phyloP scores from a whole-genome alignment of 2,329 filamentous ascomycete genomes.

The Aspergillus nomiae region DNA sequence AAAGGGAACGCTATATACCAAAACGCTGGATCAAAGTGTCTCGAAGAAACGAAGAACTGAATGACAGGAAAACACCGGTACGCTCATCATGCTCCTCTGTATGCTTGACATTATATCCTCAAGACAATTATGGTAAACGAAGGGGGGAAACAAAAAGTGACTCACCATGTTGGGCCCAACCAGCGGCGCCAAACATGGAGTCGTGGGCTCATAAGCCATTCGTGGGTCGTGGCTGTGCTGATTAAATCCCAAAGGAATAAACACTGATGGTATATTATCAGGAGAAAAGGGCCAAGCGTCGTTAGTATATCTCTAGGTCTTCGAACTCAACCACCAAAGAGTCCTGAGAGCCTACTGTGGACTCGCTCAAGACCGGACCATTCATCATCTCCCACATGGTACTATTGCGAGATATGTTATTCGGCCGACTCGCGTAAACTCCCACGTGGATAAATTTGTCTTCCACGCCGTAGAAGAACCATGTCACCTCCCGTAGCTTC shows the following conservation, averaged over 20 bases:
- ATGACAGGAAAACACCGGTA: constrained; percentile 1
- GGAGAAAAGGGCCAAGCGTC: not conserved
- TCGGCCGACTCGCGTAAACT: constrained; percentile 60
- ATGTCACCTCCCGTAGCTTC: constrained; percentile 62
- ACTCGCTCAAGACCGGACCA: constrained; percentile 29
- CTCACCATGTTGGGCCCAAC: constrained; percentile 1
- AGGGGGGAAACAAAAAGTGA: not conserved
- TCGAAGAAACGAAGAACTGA: not conserved
- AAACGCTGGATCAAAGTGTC: not conserved
- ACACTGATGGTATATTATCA: not conserved
- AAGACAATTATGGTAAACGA: not conserved
- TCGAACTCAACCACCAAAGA: constrained; percentile 54
- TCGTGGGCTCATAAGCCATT: not conserved
- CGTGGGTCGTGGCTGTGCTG: not conserved
- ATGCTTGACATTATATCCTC: constrained; percentile 2
- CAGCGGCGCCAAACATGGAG: not conserved
- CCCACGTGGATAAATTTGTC: constrained; percentile 61
- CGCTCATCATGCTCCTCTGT: constrained; percentile 1
- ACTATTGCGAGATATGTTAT: constrained; percentile 45
- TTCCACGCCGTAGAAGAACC: constrained; percentile 63
- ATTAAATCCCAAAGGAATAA: not conserved
- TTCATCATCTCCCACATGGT: constrained; percentile 45
- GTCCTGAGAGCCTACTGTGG: constrained; percentile 32
- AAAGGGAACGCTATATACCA: not conserved
- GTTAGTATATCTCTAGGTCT: constrained; percentile 52